Base-by-base conservation (phyloP, 2,329 filamentous ascomycete species). In the Claviceps paspali region DNA sequence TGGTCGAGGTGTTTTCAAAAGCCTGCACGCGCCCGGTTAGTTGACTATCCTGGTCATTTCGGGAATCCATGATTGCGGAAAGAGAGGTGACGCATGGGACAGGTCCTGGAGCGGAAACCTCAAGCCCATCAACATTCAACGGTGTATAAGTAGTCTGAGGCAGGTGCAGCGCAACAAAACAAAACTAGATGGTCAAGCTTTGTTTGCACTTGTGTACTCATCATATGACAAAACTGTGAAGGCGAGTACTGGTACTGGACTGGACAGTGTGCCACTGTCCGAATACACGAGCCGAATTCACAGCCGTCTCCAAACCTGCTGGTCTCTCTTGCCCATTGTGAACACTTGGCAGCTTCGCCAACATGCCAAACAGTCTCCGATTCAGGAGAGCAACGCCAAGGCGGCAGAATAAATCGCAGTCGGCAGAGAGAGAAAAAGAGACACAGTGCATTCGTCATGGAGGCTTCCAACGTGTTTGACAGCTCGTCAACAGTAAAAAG, bases 1-100 rank as follows among this genome's bases (percentile, higher is more conserved):
- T 95, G 56, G 91, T 98, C 39, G 88, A 95, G 50, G 91, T 93
- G 76, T 96, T 96, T 67, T 98, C 91, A 61, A 98, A 98, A 45
- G 91, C 91, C 91, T 96, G 52, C 28, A 21, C 3, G 38, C 37
- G 36, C 17, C 38, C 34, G 8, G 45, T 60, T 50, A 59, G 52
- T 49, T 37, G 29, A 21, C 26, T n/a, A n/a, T n/a, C n/a, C n/a
- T n/a, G n/a, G 33, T 15, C 2, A 9, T 8, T 29, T 30, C 30
- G 11, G 8, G 35, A 37, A n/a, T n/a, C n/a, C n/a, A n/a, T n/a
- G n/a, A n/a, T n/a, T n/a, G n/a, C n/a, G n/a, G n/a, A n/a, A n/a
- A n/a, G n/a, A n/a, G n/a, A n/a, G n/a, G n/a, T n/a, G n/a, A n/a
- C n/a, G n/a, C n/a, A n/a, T n/a, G n/a, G n/a, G n/a, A n/a, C n/a